Evolutionary conservation across 2,329 filamentous ascomycete genomes (phyloP).

Genomic region (Microsporum ferrugineum): DNA sequence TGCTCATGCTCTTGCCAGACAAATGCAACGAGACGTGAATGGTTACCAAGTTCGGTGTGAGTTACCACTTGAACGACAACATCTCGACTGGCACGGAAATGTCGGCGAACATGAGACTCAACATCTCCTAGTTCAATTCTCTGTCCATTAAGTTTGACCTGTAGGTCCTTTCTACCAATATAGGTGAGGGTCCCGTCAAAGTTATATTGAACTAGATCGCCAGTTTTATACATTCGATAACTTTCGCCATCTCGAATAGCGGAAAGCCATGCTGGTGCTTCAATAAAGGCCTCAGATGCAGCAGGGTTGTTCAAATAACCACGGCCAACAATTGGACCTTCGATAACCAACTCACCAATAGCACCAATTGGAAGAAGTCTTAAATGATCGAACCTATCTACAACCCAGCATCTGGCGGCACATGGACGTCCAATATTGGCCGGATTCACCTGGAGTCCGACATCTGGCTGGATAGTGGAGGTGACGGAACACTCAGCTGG

Average conservation of each 20-base stretch:
- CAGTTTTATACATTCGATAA: slow-evolving; percentile 17
- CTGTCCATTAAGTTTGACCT: slow-evolving; percentile 77
- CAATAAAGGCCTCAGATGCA: slow-evolving; percentile 15
- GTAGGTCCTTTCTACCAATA: slow-evolving; percentile 29
- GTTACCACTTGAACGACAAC: slow-evolving; percentile 6
- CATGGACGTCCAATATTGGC: slow-evolving; percentile 7
- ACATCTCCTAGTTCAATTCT: slow-evolving; percentile 77
- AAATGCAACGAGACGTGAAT: slow-evolving; percentile 8
- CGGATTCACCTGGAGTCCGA: background rate
- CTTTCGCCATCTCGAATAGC: background rate
- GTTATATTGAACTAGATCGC: slow-evolving; percentile 17
- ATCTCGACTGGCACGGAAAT: slow-evolving; percentile 2
- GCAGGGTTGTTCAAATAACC: slow-evolving; percentile 25
- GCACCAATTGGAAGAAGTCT: slow-evolving; percentile 44
- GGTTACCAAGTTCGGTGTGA: background rate
- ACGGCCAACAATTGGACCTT: slow-evolving; percentile 27
- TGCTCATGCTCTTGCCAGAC: slow-evolving; percentile 9
- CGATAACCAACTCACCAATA: slow-evolving; percentile 43
- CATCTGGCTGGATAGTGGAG: background rate
- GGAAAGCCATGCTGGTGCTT: slow-evolving; percentile 14
- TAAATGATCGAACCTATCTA: slow-evolving; percentile 11
- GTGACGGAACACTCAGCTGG: slow-evolving; percentile 10
- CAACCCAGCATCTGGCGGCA: slow-evolving; percentile 4
- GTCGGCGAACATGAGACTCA: slow-evolving; percentile 49
- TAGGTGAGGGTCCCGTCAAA: slow-evolving; percentile 13